A percentile compares a stretch with the other conserved stretches of the same genome.
phyloP scores from a whole-genome alignment of 2,329 filamentous ascomycete species.

The Alternaria arborescens region DNA sequence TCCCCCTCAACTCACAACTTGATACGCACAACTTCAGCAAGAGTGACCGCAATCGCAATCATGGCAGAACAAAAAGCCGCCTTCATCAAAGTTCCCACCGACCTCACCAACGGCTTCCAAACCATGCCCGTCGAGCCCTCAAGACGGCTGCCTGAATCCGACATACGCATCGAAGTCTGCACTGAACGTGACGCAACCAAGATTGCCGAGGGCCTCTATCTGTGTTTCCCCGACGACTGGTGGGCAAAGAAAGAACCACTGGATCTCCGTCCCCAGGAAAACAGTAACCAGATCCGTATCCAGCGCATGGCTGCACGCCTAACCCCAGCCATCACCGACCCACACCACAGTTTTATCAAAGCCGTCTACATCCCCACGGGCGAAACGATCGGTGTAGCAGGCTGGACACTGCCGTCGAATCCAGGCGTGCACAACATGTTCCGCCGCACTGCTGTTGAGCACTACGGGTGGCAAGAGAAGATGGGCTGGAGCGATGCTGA shows the following conservation, averaged over 20 bases:
- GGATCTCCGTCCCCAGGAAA: constrained; percentile 19
- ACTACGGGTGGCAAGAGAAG: constrained; percentile 33
- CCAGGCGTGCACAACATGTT: constrained; percentile 32
- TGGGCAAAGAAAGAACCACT: constrained; percentile 37
- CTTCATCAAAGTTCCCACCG: constrained; percentile 26
- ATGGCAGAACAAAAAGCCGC: constrained; percentile 28
- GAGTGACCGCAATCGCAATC: rapidly evolving
- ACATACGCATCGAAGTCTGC: constrained; percentile 30
- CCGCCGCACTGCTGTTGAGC: constrained; percentile 25
- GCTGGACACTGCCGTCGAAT: constrained; percentile 34
- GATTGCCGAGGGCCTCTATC: constrained; percentile 42
- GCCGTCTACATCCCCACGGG: constrained; percentile 31
- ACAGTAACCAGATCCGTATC: constrained; percentile 14
- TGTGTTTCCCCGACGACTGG: constrained; percentile 28
- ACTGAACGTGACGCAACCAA: constrained; percentile 24
- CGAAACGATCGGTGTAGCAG: constrained; percentile 37
- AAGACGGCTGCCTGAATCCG: constrained; percentile 27
- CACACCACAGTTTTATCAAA: constrained; percentile 38
- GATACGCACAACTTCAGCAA: rapidly evolving
- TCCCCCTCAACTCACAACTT: rapidly evolving
- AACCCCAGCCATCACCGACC: constrained; percentile 24
- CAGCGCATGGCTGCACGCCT: constrained; percentile 34
- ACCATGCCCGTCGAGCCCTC: constrained; percentile 32
- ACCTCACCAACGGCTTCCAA: constrained; percentile 13
- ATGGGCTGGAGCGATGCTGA: constrained; percentile 36